Evolutionary conservation across 2,329 filamentous ascomycete species (phyloP).

Genomic region (Thermothelomyces thermophilus): DNA sequence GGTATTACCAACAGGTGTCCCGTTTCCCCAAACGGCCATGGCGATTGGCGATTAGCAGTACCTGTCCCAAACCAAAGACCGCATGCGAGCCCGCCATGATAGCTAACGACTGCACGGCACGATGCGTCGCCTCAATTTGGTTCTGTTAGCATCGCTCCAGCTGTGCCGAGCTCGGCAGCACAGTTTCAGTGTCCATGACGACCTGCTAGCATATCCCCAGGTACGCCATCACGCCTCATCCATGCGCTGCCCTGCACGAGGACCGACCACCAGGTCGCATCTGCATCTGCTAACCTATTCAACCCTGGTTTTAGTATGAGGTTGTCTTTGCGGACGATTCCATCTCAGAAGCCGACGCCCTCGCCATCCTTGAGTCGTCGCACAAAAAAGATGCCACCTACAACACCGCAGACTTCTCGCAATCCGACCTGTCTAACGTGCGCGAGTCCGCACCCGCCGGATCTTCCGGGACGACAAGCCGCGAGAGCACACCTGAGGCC

Average conservation of each 20-base stretch:
- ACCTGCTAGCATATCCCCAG: slow-evolving; percentile 80
- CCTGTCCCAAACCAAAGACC: background rate
- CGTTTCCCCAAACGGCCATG: background rate
- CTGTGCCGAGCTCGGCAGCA: slow-evolving; percentile 44
- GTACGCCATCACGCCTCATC: slow-evolving; percentile 35
- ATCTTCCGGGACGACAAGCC: slow-evolving; percentile 6
- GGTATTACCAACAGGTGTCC: slow-evolving; percentile 20
- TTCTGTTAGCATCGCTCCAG: slow-evolving; percentile 39
- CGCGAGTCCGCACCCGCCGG: slow-evolving; percentile 32
- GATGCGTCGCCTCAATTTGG: slow-evolving; percentile 46
- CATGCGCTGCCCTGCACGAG: too few species aligned
- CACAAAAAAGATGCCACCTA: slow-evolving; percentile 31
- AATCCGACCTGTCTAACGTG: slow-evolving; percentile 35
- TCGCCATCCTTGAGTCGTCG: slow-evolving; percentile 47
- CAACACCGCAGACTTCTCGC: slow-evolving; percentile 35
- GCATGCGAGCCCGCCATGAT: slow-evolving; percentile 19
- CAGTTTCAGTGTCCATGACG: slow-evolving; percentile 79
- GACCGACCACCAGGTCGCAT: background rate
- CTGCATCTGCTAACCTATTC: slow-evolving; percentile 2
- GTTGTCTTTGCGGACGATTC: slow-evolving; percentile 67
- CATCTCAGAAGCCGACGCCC: slow-evolving; percentile 64
- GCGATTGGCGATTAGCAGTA: background rate
- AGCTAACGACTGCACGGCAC: slow-evolving; percentile 32
- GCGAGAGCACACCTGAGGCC: slow-evolving; percentile 24
- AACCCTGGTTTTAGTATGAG: slow-evolving; percentile 57